Conservation (phyloP, 805 yeast genomes). For the Ogataea pilisensis region DNA sequence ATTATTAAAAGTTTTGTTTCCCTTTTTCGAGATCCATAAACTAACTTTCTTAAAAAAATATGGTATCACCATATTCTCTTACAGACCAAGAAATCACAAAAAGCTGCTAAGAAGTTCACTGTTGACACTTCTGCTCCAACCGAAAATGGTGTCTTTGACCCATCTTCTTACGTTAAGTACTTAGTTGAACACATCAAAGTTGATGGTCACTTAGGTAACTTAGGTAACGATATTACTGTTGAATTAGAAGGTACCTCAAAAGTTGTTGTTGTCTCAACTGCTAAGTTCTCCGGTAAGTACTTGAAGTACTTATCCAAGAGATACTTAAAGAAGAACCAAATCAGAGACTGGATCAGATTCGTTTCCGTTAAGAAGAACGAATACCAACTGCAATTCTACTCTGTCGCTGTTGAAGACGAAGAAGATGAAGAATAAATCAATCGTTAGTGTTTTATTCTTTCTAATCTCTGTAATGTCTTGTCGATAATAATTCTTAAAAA, state of each 20-base stretch:
- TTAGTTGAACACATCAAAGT: constrained; percentile 99
- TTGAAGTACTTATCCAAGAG: constrained; percentile 99
- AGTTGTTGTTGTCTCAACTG: constrained; percentile 81
- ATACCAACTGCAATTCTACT: constrained; percentile 98
- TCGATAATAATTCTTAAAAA: too few relatives aligned
- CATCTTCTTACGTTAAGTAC: constrained; percentile 96
- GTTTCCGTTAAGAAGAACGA: constrained; percentile 92
- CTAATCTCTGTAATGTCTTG: too few relatives aligned
- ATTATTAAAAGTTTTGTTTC: background rate
- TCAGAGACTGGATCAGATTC: constrained; percentile 99
- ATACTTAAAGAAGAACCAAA: constrained; percentile 99
- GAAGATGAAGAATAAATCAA: constrained; percentile 53
- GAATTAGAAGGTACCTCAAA: constrained; percentile 83
- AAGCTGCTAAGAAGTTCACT: constrained; percentile 82
- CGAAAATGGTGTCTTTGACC: constrained; percentile 96
- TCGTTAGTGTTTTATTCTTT: background rate
- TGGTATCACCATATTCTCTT: constrained; percentile 13
- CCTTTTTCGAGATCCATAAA: background rate
- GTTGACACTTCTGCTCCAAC: constrained; percentile 97
- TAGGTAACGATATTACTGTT: constrained; percentile 90
- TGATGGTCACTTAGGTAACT: constrained; percentile 94
- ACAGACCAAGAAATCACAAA: constrained; percentile 71
- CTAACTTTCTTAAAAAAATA: too few relatives aligned
- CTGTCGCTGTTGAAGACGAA: constrained; percentile 91
- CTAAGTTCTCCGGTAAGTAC: constrained; percentile 99